phyloP scores from a whole-genome alignment of 192 early-diverging fungal genomes.

The Allomyces javanicus region DNA sequence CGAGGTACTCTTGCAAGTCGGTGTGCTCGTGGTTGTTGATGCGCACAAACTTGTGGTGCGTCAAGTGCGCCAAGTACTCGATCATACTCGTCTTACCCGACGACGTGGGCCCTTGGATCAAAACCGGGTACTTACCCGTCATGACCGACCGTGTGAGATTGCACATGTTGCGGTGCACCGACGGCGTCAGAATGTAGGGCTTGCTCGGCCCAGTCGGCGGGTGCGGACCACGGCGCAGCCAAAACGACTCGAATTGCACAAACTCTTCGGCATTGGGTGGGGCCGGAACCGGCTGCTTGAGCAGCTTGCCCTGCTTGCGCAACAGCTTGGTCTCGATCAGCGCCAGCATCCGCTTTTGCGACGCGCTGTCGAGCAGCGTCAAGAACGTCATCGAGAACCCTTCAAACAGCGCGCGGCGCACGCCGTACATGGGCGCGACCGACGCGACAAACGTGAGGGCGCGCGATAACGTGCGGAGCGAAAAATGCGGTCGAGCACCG shows the following conservation, averaged over 20 bases:
- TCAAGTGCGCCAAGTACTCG: slow-evolving; percentile 72
- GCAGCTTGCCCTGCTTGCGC: slow-evolving; percentile 27
- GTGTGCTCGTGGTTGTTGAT: slow-evolving; percentile 99
- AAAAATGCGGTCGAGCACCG: slow-evolving; percentile 68
- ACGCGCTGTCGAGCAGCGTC: slow-evolving; percentile 60
- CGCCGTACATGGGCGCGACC: slow-evolving; percentile 48
- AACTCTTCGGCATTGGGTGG: slow-evolving; percentile 22
- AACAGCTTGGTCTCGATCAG: slow-evolving; percentile 40
- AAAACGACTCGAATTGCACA: slow-evolving; percentile 69
- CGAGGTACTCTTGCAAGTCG: slow-evolving; percentile 93
- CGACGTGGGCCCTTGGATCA: slow-evolving; percentile 97
- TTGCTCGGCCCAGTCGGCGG: slow-evolving; percentile 13
- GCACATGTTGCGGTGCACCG: slow-evolving; percentile 66
- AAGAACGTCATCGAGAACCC: slow-evolving; percentile 89
- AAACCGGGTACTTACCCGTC: slow-evolving; percentile 71
- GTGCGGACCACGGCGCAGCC: slow-evolving; percentile 45
- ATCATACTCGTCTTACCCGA: slow-evolving; percentile 98
- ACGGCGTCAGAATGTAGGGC: slow-evolving; percentile 66
- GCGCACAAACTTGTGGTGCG: slow-evolving; percentile 87
- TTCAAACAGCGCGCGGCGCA: slow-evolving; percentile 75
- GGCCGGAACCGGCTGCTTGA: slow-evolving; percentile 35
- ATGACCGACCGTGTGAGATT: slow-evolving; percentile 80
- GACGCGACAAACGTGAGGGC: slow-evolving; percentile 61
- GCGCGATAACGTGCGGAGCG: slow-evolving; percentile 77
- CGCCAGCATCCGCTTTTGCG: slow-evolving; percentile 28